Evolutionary conservation across 2,329 filamentous ascomycete genomes (phyloP), one percentile per base, ranked within the genome.

Genomic region (Sclerotiophoma versabilis): DNA sequence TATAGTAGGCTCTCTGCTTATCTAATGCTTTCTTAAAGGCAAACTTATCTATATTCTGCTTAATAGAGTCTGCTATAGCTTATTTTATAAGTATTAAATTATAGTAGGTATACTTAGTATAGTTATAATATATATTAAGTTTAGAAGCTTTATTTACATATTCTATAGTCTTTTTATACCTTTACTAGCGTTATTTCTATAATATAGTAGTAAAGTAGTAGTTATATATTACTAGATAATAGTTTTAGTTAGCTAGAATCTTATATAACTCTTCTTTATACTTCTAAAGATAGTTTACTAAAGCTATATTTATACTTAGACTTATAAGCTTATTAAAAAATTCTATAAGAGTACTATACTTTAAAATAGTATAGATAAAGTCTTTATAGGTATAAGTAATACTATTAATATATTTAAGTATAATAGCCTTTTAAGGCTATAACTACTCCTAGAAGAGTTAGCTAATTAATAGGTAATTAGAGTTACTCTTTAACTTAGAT

Each of bases 391-490:
- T 29, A n/a, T 7, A 6, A 2, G 19, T 12, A 3, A 49, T 29
- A 8, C 15, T 27, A n/a, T 22, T 14, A 8, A 80, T 70, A 47
- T 80, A 77, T 0, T 57, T 34, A 2, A 36, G 49, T 2, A 71
- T 75, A 3, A 82, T 76, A 0, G 50, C 25, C 34, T 77, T 68
- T 87, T 85, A 90, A 0, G 80, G 81, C 7, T 60, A 48, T 0
- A 80, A 85, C 53, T 89, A 85, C 38, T 87, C 80, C 17, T 73
- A 73, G 64, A 90, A 90, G 0, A 90, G 67, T 19, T 87, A 81
- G 0, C 76, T 74, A 0, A 89, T 78, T 10, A 89, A 73, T 47
- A 84, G 66, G 0, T 86, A 81, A 54, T 87, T 87, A 68, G 85
- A 88, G 0, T 77, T 84, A 0, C 86, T 84, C 0, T 84, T 83